Conservation (phyloP, 1,284 basidiomycete species). For the Tilletia indica region DNA sequence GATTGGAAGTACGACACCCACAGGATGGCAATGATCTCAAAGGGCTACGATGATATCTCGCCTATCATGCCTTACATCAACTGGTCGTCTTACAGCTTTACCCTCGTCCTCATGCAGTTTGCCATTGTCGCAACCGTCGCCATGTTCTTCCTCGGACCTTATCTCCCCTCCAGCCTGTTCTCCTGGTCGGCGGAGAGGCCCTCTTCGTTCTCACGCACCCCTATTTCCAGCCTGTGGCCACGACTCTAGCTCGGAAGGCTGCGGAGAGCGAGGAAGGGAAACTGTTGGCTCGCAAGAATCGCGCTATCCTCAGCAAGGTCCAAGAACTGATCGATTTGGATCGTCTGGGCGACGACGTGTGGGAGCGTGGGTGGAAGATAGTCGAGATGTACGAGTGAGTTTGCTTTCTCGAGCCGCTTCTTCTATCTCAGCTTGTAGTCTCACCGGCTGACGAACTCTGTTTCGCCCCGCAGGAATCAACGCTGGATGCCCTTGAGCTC, state of each 20-base stretch:
- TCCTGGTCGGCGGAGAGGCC: constrained; percentile 52
- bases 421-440: too few relatives aligned
- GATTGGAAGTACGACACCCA: background rate
- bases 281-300: constrained; percentile 10
- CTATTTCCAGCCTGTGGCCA: constrained; percentile 47
- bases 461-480: constrained; percentile 9
- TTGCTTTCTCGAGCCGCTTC: background rate
- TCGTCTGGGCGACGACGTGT: constrained; percentile 46
- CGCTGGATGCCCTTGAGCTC: constrained; percentile 16
- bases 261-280: constrained; percentile 1
- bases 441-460: too few relatives aligned
- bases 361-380: constrained; percentile 50
- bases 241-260: constrained; percentile 24
- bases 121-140: constrained; percentile 42
- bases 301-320: constrained; percentile 2
- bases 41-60: constrained; percentile 49
- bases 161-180: constrained; percentile 41
- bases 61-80: constrained; percentile 52
- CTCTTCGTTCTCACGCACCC: constrained; percentile 52
- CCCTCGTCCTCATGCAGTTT: constrained; percentile 48
- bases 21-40: constrained; percentile 52
- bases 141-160: constrained; percentile 48
- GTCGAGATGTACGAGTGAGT: constrained; percentile 49
- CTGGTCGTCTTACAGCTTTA: constrained; percentile 52
- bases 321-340: constrained; percentile 44